Evolutionary conservation across 116 monocot genomes (phyloP), one percentile per base, ranked within the genome.

Genomic region (Iris pallida): DNA sequence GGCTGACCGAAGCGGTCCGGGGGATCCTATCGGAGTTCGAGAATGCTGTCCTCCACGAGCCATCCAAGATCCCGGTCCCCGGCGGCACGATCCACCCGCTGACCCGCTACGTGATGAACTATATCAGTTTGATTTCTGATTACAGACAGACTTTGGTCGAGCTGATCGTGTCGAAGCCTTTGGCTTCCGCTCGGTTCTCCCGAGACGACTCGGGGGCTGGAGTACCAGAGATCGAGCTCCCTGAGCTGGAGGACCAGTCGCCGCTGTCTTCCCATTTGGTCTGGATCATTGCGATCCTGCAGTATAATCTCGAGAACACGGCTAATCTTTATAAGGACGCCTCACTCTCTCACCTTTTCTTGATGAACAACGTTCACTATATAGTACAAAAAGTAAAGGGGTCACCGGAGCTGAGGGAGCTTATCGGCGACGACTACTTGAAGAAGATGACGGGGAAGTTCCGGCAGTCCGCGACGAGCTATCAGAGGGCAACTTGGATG

Each of bases 51-150:
- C 78, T 78, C 30, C 67, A 52, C 4, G 78, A 96, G n/a, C 67
- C 74, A 2, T 82, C 89, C 2, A 71, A 45, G 30, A 61, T 73
- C 8, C 75, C 84, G 0, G 77, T 91, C 45, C 91, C 80, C 10
- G 86, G 89, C 45, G 95, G 95, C 16, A 87, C 84, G 0, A 45
- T 96, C 30, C 95, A 96, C 63, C 95, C 95, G 0, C 63, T 96
- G 16, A 91, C 86, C 13, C 76, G 86, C 5, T 96, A 96, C 66
- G 95, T 96, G 57, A 96, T 96, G 95, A 96, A 96, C 71, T 96
- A 96, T 77, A 69, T 84, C 66, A 77, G 66, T 63, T 61, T 89
- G 2, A 82, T 86, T 16, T 75, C 82, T 4, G 91, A 89, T 55
- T 91, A 96, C 77, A 86, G 77, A 77, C 66, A 30, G 8, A 82